Evolutionary conservation across 345 rosid genomes (phyloP).

Genomic region (Ceriops decandra): DNA sequence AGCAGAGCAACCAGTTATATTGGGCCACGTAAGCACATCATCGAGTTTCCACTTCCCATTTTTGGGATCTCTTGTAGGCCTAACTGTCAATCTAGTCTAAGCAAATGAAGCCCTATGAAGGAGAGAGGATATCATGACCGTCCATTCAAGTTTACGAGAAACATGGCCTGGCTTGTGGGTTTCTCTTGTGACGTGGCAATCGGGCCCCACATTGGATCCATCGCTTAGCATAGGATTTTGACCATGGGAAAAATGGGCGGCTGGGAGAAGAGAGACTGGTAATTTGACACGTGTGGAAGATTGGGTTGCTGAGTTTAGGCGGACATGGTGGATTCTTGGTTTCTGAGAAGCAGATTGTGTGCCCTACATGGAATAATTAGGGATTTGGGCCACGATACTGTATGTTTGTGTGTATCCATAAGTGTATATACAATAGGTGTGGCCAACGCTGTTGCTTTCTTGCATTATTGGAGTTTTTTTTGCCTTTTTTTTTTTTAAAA

Average conservation of each 20-base stretch:
- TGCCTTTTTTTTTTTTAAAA: too few relatives aligned
- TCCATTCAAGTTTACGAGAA: not conserved
- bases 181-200: constrained; percentile 21
- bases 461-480: not conserved
- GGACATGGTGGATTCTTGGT: constrained; percentile 64
- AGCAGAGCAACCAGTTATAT: not conserved
- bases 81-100: not conserved
- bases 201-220: constrained; percentile 23
- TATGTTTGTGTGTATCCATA: not conserved
- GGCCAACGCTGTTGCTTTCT: constrained; percentile 4
- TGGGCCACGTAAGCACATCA: not conserved
- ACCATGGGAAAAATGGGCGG: constrained; percentile 27
- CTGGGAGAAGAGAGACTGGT: constrained; percentile 20
- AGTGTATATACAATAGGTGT: not conserved
- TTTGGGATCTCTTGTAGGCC: not conserved
- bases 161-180: not conserved
- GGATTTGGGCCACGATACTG: constrained; percentile 15
- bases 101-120: too few relatives aligned
- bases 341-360: constrained; percentile 63
- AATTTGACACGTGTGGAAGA: constrained; percentile 38
- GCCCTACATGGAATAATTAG: constrained; percentile 55
- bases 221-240: not conserved
- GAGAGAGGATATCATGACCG: not conserved
- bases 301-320: constrained; percentile 50
- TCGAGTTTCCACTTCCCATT: not conserved